Base-by-base conservation (phyloP, 2,329 filamentous ascomycete genomes). In the Diaporthe citri region DNA sequence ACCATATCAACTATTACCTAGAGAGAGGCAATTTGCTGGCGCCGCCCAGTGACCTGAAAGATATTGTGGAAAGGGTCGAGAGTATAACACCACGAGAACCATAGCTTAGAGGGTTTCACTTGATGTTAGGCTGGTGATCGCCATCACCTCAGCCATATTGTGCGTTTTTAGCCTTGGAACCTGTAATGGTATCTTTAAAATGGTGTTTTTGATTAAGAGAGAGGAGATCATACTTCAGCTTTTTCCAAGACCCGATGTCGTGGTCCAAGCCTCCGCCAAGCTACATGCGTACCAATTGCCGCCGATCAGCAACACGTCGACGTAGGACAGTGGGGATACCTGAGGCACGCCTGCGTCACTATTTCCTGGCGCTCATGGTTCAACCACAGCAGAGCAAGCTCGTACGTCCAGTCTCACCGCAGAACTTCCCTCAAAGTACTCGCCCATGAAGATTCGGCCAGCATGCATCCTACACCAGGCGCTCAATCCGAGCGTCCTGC, bases 251-350 rank as follows among this genome's bases (percentile, higher is more conserved):
- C 51, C 9, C 25, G 12, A 28, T 31, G 51, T 55, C 51, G 51
- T 55, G 51, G 51, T 55, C 51, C 25, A 55, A 55, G 51, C 51
- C 51, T 55, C 51, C 51, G 51, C 51, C 51, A 55, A 55, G 51
- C 25, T 17, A 31, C n/a, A 25, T 28, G 13, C 25, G 48, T 28
- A 52, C n/a, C 48, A 55, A 4, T 8, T 28, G 12, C 25, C 12
- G 51, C 51, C 51, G 31, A 55, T 28, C 13, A 28, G 3, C 25
- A 31, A 7, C 20, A 28, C 25, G 10, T 31, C 12, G 12, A 28
- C 15, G 51, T 55, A 13, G n/a, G 25, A 55, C 25, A 31, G 51
- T 31, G 25, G 51, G 15, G 51, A 55, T 17, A 17, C 51, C 51
- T 55, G 20, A 55, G 51, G 51, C 51, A 55, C 25, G 25, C 13